These are phyloP conservation scores for Perkinsus marinus DNA, from an alignment of 169 alveolate genomes.

Conservation along the genomic window DNA sequence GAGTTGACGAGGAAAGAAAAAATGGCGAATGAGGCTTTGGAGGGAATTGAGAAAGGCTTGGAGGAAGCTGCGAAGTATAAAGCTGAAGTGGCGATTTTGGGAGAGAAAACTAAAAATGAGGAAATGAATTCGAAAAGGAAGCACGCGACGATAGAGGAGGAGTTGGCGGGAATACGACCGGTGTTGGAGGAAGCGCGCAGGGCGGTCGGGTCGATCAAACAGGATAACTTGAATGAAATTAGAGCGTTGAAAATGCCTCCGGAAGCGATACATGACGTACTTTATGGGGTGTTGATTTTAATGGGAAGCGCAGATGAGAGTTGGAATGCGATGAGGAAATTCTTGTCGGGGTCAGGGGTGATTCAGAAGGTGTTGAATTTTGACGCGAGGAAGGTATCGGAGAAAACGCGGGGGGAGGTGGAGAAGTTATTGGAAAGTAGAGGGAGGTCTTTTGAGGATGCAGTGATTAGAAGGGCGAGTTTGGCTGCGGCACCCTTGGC, in stretches of 20 bases:
- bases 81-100: constrained; percentile 60
- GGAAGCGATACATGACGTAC: constrained; percentile 72
- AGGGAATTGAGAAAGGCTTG: constrained; percentile 62
- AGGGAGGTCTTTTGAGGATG: constrained; percentile 54
- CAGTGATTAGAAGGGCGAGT: constrained; percentile 60
- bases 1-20: constrained; percentile 57
- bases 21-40: constrained; percentile 69
- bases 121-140: constrained; percentile 51
- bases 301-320: constrained; percentile 60
- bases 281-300: constrained; percentile 67
- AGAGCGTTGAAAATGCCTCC: constrained; percentile 74
- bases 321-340: constrained; percentile 62
- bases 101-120: constrained; percentile 50
- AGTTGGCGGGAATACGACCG: constrained; percentile 69
- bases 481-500: constrained; percentile 80
- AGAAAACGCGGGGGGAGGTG: constrained; percentile 56
- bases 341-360: constrained; percentile 46
- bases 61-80: constrained; percentile 63
- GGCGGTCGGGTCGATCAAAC: constrained; percentile 65
- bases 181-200: constrained; percentile 68
- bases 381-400: constrained; percentile 59
- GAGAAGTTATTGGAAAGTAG: constrained; percentile 48
- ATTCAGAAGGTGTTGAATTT: constrained; percentile 57
- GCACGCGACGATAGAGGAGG: constrained; percentile 55
- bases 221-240: constrained; percentile 65